Conservation (phyloP, 176 grass and related monocot species). For the Eremochloa ophiuroides region DNA sequence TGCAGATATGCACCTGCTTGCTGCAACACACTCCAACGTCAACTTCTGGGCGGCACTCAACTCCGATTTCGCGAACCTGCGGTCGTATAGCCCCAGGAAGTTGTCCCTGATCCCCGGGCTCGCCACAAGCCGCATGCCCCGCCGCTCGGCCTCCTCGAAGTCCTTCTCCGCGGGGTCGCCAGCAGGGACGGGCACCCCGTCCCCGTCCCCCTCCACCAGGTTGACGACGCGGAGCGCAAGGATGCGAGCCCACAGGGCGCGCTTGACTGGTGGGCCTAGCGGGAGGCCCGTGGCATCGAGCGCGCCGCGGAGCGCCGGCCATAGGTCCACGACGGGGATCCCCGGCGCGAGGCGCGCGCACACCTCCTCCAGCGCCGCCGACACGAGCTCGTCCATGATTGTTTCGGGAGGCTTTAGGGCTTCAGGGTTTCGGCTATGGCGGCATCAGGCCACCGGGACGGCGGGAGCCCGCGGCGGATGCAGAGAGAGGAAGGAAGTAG, state of each 20-base stretch:
- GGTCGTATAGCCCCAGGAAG: conserved; percentile 88
- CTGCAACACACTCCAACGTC: conserved; percentile 57
- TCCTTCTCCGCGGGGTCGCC: conserved; percentile 48
- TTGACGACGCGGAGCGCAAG: conserved; percentile 48
- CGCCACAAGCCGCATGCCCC: conserved; percentile 47
- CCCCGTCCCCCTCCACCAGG: conserved; percentile 36
- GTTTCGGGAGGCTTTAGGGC: neutral
- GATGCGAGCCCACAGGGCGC: conserved; percentile 66
- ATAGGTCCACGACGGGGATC: conserved; percentile 52
- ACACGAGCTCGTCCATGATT: conserved; percentile 70
- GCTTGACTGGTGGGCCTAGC: conserved; percentile 36
- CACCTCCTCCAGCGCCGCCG: conserved; percentile 74
- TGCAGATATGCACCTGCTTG: conserved; percentile 57
- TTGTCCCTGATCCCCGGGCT: conserved; percentile 60
- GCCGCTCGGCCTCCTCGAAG: conserved; percentile 56
- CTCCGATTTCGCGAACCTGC: conserved; percentile 55
- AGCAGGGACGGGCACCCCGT: conserved; percentile 40
- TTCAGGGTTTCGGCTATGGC: neutral
- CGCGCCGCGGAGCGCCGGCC: conserved; percentile 30
- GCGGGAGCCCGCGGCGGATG: no score
- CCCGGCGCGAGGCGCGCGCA: conserved; percentile 55
- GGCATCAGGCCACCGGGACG: no score
- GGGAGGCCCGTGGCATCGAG: conserved; percentile 48
- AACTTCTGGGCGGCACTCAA: conserved; percentile 54
- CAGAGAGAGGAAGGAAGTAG: no score